Percentiles rank a stretch among this genome's conserved stretches.
phyloP scores from a whole-genome alignment of 768 basidiomycete species.

The Auricularia heimuer region DNA sequence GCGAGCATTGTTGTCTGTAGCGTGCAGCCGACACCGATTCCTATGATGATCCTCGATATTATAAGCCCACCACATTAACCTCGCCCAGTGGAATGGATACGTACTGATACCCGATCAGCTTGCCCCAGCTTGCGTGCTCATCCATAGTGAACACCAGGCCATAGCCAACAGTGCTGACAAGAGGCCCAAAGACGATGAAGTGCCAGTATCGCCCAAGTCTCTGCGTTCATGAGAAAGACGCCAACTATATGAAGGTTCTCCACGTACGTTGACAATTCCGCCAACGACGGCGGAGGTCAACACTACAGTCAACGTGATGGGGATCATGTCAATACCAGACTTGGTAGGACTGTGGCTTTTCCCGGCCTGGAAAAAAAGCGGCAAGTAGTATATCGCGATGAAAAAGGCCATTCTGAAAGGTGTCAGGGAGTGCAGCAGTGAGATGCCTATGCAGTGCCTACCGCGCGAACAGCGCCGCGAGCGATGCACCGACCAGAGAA shows the following conservation, averaged over 20 bases:
- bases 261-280: conserved; percentile 11
- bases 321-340: conserved; percentile 31
- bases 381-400: conserved; percentile 10
- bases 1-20: conserved; percentile 24
- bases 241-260: too few species aligned
- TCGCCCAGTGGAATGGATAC: conserved; percentile 16
- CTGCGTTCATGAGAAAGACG: not conserved
- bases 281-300: conserved; percentile 21
- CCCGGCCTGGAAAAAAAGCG: conserved; percentile 23
- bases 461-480: conserved; percentile 12
- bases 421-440: not conserved
- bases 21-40: conserved; percentile 26
- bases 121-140: conserved; percentile 13
- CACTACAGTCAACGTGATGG: conserved; percentile 26
- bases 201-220: not conserved
- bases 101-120: conserved; percentile 31
- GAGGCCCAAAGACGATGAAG: not conserved
- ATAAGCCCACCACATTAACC: too few species aligned
- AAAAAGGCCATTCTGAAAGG: conserved; percentile 4
- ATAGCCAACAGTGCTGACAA: conserved; percentile 16
- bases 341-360: conserved; percentile 26
- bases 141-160: conserved; percentile 29
- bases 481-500: conserved; percentile 19
- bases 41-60: conserved; percentile 17
- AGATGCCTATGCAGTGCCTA: not conserved